phyloP scores from a whole-genome alignment of 208 protist genomes.

The Trypanosoma lewisi region DNA sequence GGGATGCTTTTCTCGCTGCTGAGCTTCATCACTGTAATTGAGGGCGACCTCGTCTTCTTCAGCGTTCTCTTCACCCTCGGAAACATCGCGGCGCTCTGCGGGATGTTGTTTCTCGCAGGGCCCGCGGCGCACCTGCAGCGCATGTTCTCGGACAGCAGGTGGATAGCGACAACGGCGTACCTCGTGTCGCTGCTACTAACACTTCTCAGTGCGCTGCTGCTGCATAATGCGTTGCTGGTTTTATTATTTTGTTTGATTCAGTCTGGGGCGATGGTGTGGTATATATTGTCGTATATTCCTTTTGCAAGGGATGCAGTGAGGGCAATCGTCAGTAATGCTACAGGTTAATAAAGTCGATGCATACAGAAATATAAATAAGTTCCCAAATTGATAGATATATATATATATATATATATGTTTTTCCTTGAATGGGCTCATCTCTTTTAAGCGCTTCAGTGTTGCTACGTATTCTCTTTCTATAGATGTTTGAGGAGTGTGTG shows the following conservation, averaged over 20 bases:
- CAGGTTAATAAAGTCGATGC: not conserved
- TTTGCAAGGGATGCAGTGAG: conserved; percentile 66
- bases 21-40: conserved; percentile 62
- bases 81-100: conserved; percentile 49
- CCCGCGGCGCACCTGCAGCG: conserved; percentile 69
- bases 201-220: conserved; percentile 53
- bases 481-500: no score
- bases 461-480: no score
- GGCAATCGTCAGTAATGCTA: conserved; percentile 18
- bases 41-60: conserved; percentile 65
- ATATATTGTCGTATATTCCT: conserved; percentile 86
- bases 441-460: no score
- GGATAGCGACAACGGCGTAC: conserved; percentile 75
- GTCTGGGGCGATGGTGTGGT: conserved; percentile 75
- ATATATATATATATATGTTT: conserved; percentile 9
- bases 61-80: conserved; percentile 72
- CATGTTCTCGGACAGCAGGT: conserved; percentile 82
- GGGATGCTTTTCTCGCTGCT: conserved; percentile 61
- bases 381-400: not conserved
- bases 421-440: no score
- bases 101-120: conserved; percentile 79
- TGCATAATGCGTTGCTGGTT: conserved; percentile 55
- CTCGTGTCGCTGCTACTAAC: conserved; percentile 69
- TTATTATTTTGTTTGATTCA: conserved; percentile 72
- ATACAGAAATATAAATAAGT: conserved; percentile 1